Evolutionary conservation across 2,329 filamentous ascomycete genomes (phyloP), one percentile per base, ranked within the genome.

Genomic region (Alternaria sp.): DNA sequence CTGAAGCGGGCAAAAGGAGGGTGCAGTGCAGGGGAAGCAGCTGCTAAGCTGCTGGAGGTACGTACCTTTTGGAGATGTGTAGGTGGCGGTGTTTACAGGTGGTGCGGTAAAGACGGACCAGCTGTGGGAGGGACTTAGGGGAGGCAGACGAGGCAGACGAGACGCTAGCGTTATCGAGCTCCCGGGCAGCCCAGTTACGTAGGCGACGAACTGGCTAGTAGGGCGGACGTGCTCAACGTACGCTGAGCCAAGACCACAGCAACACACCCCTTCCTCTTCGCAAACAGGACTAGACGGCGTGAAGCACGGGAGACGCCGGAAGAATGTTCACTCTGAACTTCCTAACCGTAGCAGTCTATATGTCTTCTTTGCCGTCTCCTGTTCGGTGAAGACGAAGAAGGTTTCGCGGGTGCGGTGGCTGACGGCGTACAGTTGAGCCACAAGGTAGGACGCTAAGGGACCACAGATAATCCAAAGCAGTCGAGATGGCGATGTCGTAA

Each of bases 91-190:
- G 21, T 15, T 30, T 21, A 23, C 17, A n/a, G 43, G 19, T 28
- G 47, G 10, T n/a, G 40, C 5, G 40, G 19, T 28, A 40, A 6
- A n/a, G 40, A 12, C 12, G 6, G 44, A 3, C 15, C 13, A 30
- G 36, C 6, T 32, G 11, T 15, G 44, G 43, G 53, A 49, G 55
- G 46, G n/a, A 13, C n/a, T 28, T 46, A 45, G 44, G 19, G 46
- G 44, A 63, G 32, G 45, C 26, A 36, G 51, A 52, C n/a, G 36
- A 54, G 51, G 36, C 26, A 36, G 51, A 52, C n/a, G 36, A 54
- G 51, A 28, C 56, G 46, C 46, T 62, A 65, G 46, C 51, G 62
- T 46, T 45, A 28, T 50, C 43, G 44, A 32, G 49, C 56, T 65
- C 25, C 32, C 3, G 21, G 2, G 12, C 21, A 65, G 32, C 32